Conservation (phyloP, 257 asterid genomes). For the Plantago ovata region DNA sequence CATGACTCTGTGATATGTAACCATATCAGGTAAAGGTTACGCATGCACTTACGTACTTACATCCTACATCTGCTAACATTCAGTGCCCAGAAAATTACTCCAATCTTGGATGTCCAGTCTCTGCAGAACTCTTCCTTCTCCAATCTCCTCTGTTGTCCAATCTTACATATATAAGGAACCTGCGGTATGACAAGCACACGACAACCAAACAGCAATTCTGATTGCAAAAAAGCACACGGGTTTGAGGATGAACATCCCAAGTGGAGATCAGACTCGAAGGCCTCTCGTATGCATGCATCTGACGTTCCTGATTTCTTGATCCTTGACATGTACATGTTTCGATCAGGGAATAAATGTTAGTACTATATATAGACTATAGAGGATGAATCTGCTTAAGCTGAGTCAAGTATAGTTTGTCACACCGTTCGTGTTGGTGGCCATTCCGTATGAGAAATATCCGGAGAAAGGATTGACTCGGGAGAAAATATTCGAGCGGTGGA, state of each 20-base stretch:
- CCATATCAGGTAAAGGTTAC: no score
- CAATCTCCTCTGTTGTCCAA: slow-evolving; percentile 25
- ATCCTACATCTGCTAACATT: no score
- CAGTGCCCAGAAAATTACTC: not conserved
- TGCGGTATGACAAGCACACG: slow-evolving; percentile 27
- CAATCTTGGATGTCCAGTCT: not conserved
- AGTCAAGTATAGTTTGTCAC: no score
- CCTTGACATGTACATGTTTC: slow-evolving; percentile 34
- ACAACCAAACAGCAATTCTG: slow-evolving; percentile 34
- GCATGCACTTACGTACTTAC: no score
- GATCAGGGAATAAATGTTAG: slow-evolving; percentile 22
- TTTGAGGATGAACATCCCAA: slow-evolving; percentile 30
- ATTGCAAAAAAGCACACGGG: slow-evolving; percentile 27
- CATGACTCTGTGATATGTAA: no score
- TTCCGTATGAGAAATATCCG: no score
- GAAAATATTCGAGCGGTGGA: no score
- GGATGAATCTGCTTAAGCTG: slow-evolving; percentile 36
- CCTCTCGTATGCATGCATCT: slow-evolving; percentile 25
- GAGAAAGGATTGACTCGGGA: no score
- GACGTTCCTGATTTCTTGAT: slow-evolving; percentile 23
- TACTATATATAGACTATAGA: no score
- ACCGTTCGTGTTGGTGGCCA: no score
- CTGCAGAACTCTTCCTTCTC: slow-evolving; percentile 16
- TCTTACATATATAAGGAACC: slow-evolving; percentile 34
- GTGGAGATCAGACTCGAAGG: slow-evolving; percentile 62